Evolutionary conservation across 1,284 basidiomycete species (phyloP).

Genomic region (Cystobasidiaceae sp.): DNA sequence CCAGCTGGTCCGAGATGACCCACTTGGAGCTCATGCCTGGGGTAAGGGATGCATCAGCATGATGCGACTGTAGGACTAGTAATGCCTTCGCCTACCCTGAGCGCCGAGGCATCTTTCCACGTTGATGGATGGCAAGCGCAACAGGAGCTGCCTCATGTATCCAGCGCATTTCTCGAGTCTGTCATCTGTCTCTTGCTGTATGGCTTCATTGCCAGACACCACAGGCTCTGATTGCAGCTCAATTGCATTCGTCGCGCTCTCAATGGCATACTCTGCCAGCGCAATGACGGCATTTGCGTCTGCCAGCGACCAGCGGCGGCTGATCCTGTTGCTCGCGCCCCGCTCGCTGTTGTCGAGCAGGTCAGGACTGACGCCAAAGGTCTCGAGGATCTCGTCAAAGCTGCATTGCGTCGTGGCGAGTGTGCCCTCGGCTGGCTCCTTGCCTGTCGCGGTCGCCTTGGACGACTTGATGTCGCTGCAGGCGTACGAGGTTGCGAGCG

Average conservation of each 20-base stretch:
- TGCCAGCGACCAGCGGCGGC: conserved; percentile 38
- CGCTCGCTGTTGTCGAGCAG: conserved; percentile 49
- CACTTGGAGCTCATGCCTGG: conserved; percentile 54
- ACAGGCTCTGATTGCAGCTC: background rate
- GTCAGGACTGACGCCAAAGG: conserved; percentile 30
- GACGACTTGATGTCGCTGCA: conserved; percentile 37
- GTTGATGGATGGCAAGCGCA: conserved; percentile 64
- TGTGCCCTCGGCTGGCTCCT: conserved; percentile 30
- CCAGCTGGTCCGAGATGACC: conserved; percentile 73
- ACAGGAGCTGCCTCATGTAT: conserved; percentile 49
- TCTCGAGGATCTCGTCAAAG: conserved; percentile 31
- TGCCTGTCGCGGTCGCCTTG: conserved; percentile 23
- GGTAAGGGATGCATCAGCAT: background rate
- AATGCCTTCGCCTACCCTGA: conserved; percentile 28
- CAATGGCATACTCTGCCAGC: conserved; percentile 34
- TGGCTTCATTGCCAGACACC: background rate
- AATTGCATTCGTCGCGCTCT: background rate
- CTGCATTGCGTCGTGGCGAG: conserved; percentile 34
- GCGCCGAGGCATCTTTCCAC: conserved; percentile 63
- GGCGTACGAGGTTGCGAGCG: conserved; percentile 56
- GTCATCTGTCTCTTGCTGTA: background rate
- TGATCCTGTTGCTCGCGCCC: no score
- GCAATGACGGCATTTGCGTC: conserved; percentile 39
- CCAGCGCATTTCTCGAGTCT: background rate
- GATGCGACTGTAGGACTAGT: background rate